Conservation (phyloP, 2,329 filamentous ascomycete genomes). For the Capronia epimyces region DNA sequence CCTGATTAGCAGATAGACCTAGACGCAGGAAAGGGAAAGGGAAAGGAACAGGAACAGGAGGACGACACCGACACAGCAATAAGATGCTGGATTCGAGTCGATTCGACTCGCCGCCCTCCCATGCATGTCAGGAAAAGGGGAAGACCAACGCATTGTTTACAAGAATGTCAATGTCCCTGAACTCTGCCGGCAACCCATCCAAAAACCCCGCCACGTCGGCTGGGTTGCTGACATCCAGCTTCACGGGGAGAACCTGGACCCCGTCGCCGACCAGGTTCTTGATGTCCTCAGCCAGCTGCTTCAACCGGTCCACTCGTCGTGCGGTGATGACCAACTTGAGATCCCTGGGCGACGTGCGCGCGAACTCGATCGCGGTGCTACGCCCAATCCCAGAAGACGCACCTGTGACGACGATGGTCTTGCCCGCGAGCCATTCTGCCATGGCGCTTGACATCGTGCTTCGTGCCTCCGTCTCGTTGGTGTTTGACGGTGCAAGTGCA, state of each 20-base stretch:
- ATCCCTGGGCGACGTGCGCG: conserved; percentile 70
- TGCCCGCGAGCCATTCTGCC: conserved; percentile 79
- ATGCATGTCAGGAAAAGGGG: no score
- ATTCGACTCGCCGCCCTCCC: no score
- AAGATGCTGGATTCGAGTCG: no score
- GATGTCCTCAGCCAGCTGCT: conserved; percentile 71
- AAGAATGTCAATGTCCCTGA: conserved; percentile 75
- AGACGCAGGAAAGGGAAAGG: no score
- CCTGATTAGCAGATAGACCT: background rate
- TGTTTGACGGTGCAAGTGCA: no score
- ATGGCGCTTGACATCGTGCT: conserved; percentile 61
- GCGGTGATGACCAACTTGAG: conserved; percentile 84
- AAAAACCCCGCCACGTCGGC: conserved; percentile 71
- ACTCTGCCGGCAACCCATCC: conserved; percentile 67
- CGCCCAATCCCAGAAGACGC: conserved; percentile 87
- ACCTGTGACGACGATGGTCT: conserved; percentile 86
- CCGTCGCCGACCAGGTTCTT: conserved; percentile 67
- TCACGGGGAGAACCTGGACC: conserved; percentile 73
- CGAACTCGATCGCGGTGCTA: conserved; percentile 74
- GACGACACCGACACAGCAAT: no score
- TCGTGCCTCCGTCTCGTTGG: no score
- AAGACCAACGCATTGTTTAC: conserved; percentile 95
- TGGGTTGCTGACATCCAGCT: conserved; percentile 79
- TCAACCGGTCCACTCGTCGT: conserved; percentile 71
- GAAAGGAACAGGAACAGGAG: no score